Conservation (phyloP, 2,329 filamentous ascomycete species). For the Ophiostoma sp. region DNA sequence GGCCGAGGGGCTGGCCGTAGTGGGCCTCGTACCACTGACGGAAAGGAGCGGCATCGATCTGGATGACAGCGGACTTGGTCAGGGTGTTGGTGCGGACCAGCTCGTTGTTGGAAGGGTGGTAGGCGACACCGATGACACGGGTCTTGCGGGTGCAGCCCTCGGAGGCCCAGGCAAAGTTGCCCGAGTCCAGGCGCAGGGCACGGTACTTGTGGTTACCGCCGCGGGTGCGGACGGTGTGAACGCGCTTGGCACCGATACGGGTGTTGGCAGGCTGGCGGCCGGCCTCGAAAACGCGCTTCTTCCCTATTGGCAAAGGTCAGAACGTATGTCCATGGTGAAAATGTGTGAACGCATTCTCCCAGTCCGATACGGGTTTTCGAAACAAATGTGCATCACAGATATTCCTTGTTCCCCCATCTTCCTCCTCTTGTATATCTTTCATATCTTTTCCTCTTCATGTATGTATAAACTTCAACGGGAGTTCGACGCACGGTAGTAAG, state of each 20-base stretch:
- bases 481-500: constrained; percentile 73
- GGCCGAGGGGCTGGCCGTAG: constrained; percentile 87
- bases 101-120: constrained; percentile 99
- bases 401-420: neutral
- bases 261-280: constrained; percentile 99
- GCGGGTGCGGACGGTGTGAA: constrained; percentile 41
- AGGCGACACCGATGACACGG: constrained; percentile 96
- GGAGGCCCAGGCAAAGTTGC: constrained; percentile 99
- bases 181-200: constrained; percentile 94
- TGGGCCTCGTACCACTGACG: constrained; percentile 99
- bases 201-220: constrained; percentile 99
- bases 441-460: neutral
- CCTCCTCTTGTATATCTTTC: constrained; percentile 13
- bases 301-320: constrained; percentile 70
- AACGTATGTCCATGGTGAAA: constrained; percentile 54
- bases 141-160: constrained; percentile 98
- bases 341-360: constrained; percentile 25
- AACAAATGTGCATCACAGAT: constrained; percentile 24
- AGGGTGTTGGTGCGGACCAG: constrained; percentile 99
- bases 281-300: constrained; percentile 99
- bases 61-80: constrained; percentile 97
- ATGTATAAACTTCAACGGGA: constrained; percentile 12
- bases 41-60: constrained; percentile 98
- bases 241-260: constrained; percentile 71
- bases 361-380: constrained; percentile 62